Conservation (phyloP, 2,329 filamentous ascomycete genomes). For the Ceratocystis diversiconidia region DNA sequence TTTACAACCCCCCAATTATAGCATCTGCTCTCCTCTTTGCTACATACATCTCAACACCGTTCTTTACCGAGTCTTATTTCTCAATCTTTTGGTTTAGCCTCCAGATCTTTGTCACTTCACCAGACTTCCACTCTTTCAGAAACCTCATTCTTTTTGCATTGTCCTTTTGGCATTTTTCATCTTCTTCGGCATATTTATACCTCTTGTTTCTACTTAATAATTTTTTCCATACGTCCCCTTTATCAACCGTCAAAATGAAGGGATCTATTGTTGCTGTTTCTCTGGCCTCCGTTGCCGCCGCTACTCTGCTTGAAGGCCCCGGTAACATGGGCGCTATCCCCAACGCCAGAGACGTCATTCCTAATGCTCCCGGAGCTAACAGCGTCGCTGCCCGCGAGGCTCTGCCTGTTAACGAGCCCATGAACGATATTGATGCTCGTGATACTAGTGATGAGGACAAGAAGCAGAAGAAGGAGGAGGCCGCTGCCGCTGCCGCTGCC, state of each 20-base stretch:
- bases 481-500: background rate
- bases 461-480: constrained; percentile 1
- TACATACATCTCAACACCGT: constrained; percentile 6
- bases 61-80: constrained; percentile 16
- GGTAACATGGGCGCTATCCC: constrained; percentile 1
- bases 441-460: background rate
- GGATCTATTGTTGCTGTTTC: constrained; percentile 17
- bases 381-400: constrained; percentile 7
- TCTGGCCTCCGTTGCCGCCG: constrained; percentile 17
- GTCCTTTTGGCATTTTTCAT: constrained; percentile 1
- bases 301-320: constrained; percentile 11
- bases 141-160: constrained; percentile 10
- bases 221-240: background rate
- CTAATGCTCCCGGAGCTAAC: background rate
- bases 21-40: background rate
- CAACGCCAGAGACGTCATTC: background rate
- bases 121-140: constrained; percentile 10
- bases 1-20: background rate
- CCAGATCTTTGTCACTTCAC: constrained; percentile 7
- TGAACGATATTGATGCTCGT: background rate
- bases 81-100: constrained; percentile 7
- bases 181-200: constrained; percentile 8
- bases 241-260: constrained; percentile 14
- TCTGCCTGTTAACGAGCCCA: background rate
- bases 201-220: constrained; percentile 6